phyloP scores from a whole-genome alignment of 306 rosid species.

The Sindora glabra region DNA sequence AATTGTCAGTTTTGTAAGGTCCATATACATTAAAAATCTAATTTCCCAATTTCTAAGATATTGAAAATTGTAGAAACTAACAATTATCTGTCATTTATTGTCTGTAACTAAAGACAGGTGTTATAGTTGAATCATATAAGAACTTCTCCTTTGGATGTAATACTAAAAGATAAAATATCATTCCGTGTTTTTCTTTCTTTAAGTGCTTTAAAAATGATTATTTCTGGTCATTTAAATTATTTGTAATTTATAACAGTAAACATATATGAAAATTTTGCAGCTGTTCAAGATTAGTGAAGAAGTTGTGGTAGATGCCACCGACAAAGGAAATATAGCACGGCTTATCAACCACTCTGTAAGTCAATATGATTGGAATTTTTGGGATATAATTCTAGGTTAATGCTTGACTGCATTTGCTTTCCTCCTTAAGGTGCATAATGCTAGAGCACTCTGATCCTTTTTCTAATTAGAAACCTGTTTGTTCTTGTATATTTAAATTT shows the following conservation, averaged over 20 bases:
- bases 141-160: too few species aligned
- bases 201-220: too few species aligned
- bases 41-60: too few species aligned
- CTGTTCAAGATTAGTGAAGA: slow-evolving; percentile 97
- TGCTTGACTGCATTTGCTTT: background rate
- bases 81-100: too few species aligned
- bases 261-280: slow-evolving; percentile 58
- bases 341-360: slow-evolving; percentile 95
- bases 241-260: slow-evolving; percentile 1
- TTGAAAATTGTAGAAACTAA: too few species aligned
- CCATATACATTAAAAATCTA: too few species aligned
- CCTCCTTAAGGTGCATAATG: background rate
- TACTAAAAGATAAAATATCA: too few species aligned
- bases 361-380: slow-evolving; percentile 1
- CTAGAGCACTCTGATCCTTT: background rate
- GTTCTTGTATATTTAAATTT: background rate
- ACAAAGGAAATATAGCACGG: slow-evolving; percentile 97
- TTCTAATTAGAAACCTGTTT: background rate
- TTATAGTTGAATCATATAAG: too few species aligned
- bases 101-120: too few species aligned
- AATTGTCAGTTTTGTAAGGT: too few species aligned
- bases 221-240: background rate
- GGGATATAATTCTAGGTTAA: background rate
- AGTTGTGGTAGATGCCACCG: slow-evolving; percentile 98
- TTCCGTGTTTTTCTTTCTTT: too few species aligned